Conservation (phyloP, 257 asterid species). For the Cordia subcordata region DNA sequence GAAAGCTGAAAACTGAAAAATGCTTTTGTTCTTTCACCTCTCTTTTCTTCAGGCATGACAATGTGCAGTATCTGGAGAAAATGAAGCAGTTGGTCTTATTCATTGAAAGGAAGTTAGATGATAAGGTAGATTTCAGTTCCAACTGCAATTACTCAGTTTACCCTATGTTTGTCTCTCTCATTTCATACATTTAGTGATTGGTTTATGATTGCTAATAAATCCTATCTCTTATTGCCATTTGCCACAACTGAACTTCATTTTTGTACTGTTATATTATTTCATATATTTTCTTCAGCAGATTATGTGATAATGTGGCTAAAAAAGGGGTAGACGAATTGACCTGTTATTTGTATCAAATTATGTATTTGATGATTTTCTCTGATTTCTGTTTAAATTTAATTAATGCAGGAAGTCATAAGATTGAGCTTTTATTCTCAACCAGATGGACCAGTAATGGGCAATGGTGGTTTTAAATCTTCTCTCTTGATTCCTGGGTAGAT, state of each 20-base stretch:
- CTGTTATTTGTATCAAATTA: no score
- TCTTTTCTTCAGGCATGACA: slow-evolving; percentile 78
- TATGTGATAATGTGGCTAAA: no score
- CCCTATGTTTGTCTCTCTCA: neutral
- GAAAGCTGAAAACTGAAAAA: neutral
- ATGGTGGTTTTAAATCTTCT: slow-evolving; percentile 71
- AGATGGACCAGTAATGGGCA: slow-evolving; percentile 84
- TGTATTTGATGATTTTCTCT: neutral
- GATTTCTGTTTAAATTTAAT: neutral
- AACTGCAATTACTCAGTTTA: neutral
- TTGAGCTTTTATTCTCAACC: slow-evolving; percentile 87
- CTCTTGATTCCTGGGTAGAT: slow-evolving; percentile 79
- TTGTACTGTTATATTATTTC: slow-evolving; percentile 1
- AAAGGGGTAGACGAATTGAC: no score
- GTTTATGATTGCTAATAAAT: neutral
- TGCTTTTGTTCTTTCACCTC: neutral
- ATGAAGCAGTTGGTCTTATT: slow-evolving; percentile 88
- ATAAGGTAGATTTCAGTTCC: slow-evolving; percentile 48
- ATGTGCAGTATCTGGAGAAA: slow-evolving; percentile 86
- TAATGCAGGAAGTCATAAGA: slow-evolving; percentile 51
- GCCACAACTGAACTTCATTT: neutral
- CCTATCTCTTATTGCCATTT: neutral
- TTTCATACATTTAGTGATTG: neutral
- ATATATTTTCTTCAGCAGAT: neutral
- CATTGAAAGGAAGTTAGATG: slow-evolving; percentile 79